Evolutionary conservation across 208 protist genomes (phyloP), one percentile per base, ranked within the genome.

Genomic region (Kentomonas sorsogonicus): DNA sequence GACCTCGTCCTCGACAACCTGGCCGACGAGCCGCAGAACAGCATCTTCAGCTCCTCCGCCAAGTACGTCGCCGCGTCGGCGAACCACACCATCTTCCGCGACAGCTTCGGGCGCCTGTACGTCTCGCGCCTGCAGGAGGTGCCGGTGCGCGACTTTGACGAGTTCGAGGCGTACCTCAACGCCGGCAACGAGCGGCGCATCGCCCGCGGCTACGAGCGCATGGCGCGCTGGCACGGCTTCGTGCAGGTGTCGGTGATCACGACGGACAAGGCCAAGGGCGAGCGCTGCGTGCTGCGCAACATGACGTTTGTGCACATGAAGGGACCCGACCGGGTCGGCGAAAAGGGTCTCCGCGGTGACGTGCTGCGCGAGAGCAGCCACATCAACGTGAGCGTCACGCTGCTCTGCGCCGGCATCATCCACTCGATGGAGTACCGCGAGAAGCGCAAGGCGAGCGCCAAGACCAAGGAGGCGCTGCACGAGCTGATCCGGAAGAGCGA

Each of bases 221-320:
- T 64, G 52, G 68, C 73, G 13, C 76, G 85, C 53, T 96, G 89
- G 87, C 89, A 96, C 58, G 85, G 83, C 38, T 96, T 96, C 51
- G 59, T 91, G 45, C 79, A 93, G 50, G 62, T 96, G 25, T 79
- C 66, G 39, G 70, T 96, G 45, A 80, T 66, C 18, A 94, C 83
- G 1, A 79, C 76, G 0, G 81, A 92, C 60, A 78, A 74, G 38
- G 71, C 34, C 15, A 48, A 64, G 11, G 79, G 77, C 10, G 70
- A 88, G 53, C 69, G 71, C 25, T 85, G 69, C 45, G 54, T 86
- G 46, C 56, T 89, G 60, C 78, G 83, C 13, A 79, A 60, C 5
- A 71, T 96, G 73, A 92, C 85, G 10, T 96, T 96, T 69, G 83
- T 86, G 31, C 89, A 96, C 55, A 86, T 79, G 22, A 96, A 96